Percentiles rank a stretch among this genome's conserved stretches.
phyloP scores from a whole-genome alignment of 192 early-diverging fungal genomes.

The Irineochytrium annulatum region DNA sequence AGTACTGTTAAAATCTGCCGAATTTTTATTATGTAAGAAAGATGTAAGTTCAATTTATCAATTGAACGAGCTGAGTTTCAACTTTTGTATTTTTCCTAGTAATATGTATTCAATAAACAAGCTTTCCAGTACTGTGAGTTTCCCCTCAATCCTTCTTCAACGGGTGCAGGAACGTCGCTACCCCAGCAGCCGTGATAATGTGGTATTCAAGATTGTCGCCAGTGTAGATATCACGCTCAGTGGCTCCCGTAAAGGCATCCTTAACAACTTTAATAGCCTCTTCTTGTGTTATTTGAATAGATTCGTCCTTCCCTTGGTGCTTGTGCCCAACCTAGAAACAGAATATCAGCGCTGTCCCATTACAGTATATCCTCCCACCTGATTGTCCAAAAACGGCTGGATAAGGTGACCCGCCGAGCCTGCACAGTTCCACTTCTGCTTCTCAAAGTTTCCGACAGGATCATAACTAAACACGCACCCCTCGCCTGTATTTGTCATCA shows the following conservation, averaged over 20 bases:
- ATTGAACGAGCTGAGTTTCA: no score
- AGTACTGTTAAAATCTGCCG: not conserved
- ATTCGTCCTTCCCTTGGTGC: slow-evolving; percentile 55
- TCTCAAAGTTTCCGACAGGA: slow-evolving; percentile 85
- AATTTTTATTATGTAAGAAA: not conserved
- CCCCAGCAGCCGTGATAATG: slow-evolving; percentile 73
- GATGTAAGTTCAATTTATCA: not conserved
- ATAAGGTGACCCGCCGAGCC: slow-evolving; percentile 89
- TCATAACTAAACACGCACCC: slow-evolving; percentile 93
- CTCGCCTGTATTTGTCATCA: slow-evolving; percentile 46
- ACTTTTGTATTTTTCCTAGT: not conserved
- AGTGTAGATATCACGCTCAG: slow-evolving; percentile 98
- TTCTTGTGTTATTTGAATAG: slow-evolving; percentile 45
- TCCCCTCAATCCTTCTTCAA: slow-evolving; percentile 86
- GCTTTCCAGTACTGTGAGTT: not conserved
- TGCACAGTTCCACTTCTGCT: slow-evolving; percentile 65
- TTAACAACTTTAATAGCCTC: slow-evolving; percentile 75
- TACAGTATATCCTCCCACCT: slow-evolving; percentile 48
- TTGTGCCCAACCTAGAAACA: slow-evolving; percentile 66
- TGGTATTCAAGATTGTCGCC: slow-evolving; percentile 94
- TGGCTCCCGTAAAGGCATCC: slow-evolving; percentile 93
- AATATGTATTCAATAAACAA: not conserved
- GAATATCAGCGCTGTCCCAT: not conserved
- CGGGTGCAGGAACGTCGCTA: slow-evolving; percentile 64
- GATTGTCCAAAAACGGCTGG: slow-evolving; percentile 97